phyloP scores from a whole-genome alignment of 2,329 filamentous ascomycete species.

The Arachnomyces sp. region DNA sequence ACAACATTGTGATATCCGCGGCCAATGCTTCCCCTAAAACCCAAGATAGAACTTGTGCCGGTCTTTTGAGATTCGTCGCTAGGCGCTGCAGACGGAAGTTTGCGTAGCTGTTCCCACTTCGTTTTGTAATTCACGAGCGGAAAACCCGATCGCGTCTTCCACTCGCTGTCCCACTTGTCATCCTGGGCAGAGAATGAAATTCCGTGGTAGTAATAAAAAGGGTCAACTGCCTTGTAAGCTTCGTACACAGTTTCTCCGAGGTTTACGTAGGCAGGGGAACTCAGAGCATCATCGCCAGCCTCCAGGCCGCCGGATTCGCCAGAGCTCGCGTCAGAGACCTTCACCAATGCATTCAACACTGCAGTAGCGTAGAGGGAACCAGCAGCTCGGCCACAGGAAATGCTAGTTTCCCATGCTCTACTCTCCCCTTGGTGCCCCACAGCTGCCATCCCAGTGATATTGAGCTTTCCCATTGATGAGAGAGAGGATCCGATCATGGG shows the following conservation, averaged over 20 bases:
- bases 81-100: background rate
- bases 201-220: no score
- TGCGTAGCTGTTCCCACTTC: background rate
- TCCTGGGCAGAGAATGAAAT: no score
- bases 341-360: slow-evolving; percentile 4
- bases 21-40: slow-evolving; percentile 6
- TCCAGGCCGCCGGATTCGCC: background rate
- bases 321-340: background rate
- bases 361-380: slow-evolving; percentile 5
- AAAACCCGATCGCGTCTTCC: no score
- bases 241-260: no score
- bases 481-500: background rate
- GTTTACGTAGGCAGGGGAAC: no score
- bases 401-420: slow-evolving; percentile 3
- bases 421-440: slow-evolving; percentile 1
- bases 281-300: no score
- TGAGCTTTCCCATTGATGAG: slow-evolving; percentile 1
- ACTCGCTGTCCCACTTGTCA: no score
- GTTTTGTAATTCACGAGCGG: no score
- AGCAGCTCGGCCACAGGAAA: slow-evolving; percentile 3
- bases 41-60: background rate
- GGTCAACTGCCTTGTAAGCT: no score
- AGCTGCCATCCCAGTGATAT: slow-evolving; percentile 5
- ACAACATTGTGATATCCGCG: slow-evolving; percentile 3
- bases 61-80: background rate